These are phyloP conservation scores for Nepenthes mirabilis DNA, from an alignment of 148 eudicot species.

Conservation along the genomic window DNA sequence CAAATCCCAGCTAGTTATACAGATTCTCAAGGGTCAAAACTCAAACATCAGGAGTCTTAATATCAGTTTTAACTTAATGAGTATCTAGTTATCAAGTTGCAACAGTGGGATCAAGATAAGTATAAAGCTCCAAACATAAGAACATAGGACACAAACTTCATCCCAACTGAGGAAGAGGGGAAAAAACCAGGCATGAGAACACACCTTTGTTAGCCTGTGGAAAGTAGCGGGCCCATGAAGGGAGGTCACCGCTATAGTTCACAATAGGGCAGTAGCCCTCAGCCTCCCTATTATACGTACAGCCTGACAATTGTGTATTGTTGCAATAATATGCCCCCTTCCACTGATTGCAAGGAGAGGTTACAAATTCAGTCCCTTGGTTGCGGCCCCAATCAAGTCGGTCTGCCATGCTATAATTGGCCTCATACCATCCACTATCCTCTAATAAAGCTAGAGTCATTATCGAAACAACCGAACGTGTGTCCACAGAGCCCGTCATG, in stretches of 20 bases:
- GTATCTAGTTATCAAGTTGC: no score
- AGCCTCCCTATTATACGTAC: conserved; percentile 95
- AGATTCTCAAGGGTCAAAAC: no score
- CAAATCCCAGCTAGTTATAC: no score
- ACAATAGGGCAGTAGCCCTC: conserved; percentile 95
- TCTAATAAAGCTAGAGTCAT: conserved; percentile 94
- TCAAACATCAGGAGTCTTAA: no score
- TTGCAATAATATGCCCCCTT: conserved; percentile 96
- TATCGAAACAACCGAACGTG: conserved; percentile 85
- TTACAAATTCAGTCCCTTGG: conserved; percentile 89
- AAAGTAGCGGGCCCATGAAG: conserved; percentile 93
- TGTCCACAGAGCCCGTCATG: conserved; percentile 98
- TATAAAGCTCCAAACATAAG: no score
- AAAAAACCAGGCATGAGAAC: conserved; percentile 3
- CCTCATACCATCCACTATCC: conserved; percentile 97
- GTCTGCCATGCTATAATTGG: conserved; percentile 96
- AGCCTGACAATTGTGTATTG: conserved; percentile 83
- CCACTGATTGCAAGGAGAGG: conserved; percentile 79
- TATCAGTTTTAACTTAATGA: no score
- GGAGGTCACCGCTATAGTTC: conserved; percentile 70
- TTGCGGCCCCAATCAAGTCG: conserved; percentile 93
- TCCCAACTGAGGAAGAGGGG: background rate
- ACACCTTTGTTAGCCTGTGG: conserved; percentile 90
- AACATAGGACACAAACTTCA: no score
- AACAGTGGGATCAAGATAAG: no score